These are phyloP conservation scores for Populus euphratica DNA, from an alignment of 345 rosid species.

Conservation along the genomic window DNA sequence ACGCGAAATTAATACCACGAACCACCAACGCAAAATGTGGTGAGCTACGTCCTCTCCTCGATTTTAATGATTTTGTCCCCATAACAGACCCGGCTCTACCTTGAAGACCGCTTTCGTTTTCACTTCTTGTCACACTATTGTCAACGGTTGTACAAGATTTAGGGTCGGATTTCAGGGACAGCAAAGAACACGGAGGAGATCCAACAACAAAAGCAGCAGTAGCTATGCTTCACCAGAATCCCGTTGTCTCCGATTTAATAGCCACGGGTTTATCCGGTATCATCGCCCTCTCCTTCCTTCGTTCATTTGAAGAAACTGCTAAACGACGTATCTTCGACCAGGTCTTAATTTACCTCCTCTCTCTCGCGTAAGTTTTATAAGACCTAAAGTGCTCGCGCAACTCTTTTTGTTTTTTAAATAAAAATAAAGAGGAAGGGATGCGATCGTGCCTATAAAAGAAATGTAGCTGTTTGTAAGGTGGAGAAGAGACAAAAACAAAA, in stretches of 20 bases:
- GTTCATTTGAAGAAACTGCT: constrained; percentile 61
- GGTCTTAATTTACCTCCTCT: constrained; percentile 25
- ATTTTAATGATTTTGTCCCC: not conserved
- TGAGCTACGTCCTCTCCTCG: not conserved
- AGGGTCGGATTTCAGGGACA: not conserved
- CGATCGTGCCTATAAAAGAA: too few species aligned
- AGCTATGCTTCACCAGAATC: constrained; percentile 41
- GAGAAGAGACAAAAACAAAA: not conserved
- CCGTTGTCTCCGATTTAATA: constrained; percentile 49
- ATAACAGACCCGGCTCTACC: not conserved
- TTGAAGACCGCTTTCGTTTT: not conserved
- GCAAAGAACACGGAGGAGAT: not conserved
- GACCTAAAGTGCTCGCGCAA: not conserved
- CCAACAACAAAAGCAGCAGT: constrained; percentile 18
- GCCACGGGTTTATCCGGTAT: constrained; percentile 40
- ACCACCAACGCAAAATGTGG: not conserved
- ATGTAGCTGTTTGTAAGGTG: too few species aligned
- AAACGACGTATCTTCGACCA: constrained; percentile 58
- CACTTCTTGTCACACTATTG: not conserved
- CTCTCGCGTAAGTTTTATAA: not conserved
- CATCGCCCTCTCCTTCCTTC: constrained; percentile 49
- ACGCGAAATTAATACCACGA: not conserved
- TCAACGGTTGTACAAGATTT: not conserved
- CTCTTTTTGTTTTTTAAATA: not conserved
- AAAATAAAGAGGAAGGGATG: too few species aligned